Evolutionary conservation across 129 eudicot genomes (phyloP).

Genomic region (Centella asiatica): DNA sequence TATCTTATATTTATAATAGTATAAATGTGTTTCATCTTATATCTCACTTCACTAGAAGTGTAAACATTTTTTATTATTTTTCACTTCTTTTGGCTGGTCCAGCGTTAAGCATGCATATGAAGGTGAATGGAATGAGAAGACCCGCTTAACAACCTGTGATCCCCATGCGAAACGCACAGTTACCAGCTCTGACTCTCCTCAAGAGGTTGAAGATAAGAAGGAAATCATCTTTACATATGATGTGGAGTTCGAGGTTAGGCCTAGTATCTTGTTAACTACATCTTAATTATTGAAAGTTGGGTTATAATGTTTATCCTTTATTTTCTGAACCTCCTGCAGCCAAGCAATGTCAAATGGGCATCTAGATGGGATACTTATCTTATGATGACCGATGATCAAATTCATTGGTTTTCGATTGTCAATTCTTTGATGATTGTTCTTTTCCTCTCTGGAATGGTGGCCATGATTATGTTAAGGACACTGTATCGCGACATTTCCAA

Average conservation of each 20-base stretch:
- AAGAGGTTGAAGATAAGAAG: conserved; percentile 56
- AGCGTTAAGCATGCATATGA: conserved; percentile 62
- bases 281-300: conserved; percentile 3
- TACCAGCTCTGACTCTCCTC: conserved; percentile 50
- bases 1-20: not conserved
- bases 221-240: conserved; percentile 62
- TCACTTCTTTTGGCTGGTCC: conserved; percentile 14
- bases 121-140: conserved; percentile 41
- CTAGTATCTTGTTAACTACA: not conserved
- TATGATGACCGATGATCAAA: conserved; percentile 54
- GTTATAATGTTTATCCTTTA: not conserved
- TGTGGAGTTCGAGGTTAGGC: conserved; percentile 45
- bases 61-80: conserved; percentile 1
- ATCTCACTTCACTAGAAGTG: not conserved
- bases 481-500: conserved; percentile 68
- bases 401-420: conserved; percentile 60
- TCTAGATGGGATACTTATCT: conserved; percentile 67
- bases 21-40: too few species aligned
- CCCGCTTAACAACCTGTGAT: conserved; percentile 55
- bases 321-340: conserved; percentile 23
- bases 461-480: conserved; percentile 73
- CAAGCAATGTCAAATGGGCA: conserved; percentile 58
- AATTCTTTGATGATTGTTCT: conserved; percentile 77
- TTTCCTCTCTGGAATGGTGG: conserved; percentile 79
- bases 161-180: conserved; percentile 59